Percentiles rank a stretch among this genome's conserved stretches.
Evolutionary conservation across 2,329 filamentous ascomycete genomes (phyloP).

Genomic region (Alternaria hordeiaustralica): DNA sequence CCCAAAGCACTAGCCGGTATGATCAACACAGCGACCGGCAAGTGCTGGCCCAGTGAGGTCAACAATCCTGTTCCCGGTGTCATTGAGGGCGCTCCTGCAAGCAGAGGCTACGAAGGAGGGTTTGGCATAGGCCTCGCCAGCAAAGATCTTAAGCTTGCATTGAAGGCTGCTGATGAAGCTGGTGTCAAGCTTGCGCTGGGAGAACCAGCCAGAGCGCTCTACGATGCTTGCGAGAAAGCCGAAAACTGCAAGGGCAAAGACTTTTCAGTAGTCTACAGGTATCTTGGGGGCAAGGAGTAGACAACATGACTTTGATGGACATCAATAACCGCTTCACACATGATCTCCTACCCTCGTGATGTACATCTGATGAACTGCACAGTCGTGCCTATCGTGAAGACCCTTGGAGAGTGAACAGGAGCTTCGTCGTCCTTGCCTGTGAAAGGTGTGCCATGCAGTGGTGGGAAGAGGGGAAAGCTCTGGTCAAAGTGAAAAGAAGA

Average conservation of each 20-base stretch:
- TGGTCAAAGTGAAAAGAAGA: neutral
- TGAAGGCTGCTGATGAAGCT: slow-evolving; percentile 54
- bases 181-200: slow-evolving; percentile 56
- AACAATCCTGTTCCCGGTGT: slow-evolving; percentile 95
- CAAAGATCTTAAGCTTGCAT: slow-evolving; percentile 58
- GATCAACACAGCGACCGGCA: slow-evolving; percentile 93
- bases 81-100: slow-evolving; percentile 75
- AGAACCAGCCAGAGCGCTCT: slow-evolving; percentile 53
- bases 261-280: slow-evolving; percentile 59
- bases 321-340: neutral
- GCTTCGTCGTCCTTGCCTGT: neutral
- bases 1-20: slow-evolving; percentile 76
- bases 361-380: neutral
- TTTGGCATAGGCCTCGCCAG: slow-evolving; percentile 59
- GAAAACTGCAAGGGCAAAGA: slow-evolving; percentile 57
- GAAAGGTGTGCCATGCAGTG: neutral
- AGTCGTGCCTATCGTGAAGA: neutral
- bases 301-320: neutral
- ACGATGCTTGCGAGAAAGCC: slow-evolving; percentile 53
- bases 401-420: neutral
- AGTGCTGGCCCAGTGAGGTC: slow-evolving; percentile 92
- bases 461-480: neutral
- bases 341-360: neutral
- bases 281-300: slow-evolving; percentile 56
- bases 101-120: slow-evolving; percentile 68